Evolutionary conservation across 108 stramenopile genomes (phyloP).

Genomic region (Bacterosira constricta): DNA sequence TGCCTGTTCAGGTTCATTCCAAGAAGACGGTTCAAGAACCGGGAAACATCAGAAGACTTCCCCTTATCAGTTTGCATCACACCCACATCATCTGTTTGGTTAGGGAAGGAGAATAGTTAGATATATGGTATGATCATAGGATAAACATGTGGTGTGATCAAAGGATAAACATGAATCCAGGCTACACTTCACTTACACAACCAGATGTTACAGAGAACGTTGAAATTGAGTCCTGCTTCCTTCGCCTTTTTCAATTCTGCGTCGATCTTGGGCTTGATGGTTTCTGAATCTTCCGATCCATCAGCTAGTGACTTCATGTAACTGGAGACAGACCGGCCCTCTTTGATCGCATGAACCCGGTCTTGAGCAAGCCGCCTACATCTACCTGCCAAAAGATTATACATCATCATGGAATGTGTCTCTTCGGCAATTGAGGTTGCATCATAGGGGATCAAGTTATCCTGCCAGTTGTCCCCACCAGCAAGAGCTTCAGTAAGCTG

Average conservation of each 20-base stretch:
- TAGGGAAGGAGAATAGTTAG: too few relatives aligned
- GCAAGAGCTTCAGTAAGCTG: background rate
- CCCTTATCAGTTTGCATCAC: background rate
- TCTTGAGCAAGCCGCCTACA: conserved; percentile 6
- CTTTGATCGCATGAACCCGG: conserved; percentile 21
- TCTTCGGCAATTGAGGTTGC: background rate
- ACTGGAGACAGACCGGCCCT: conserved; percentile 16
- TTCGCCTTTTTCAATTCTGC: conserved; percentile 21
- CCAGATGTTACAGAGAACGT: conserved; percentile 9
- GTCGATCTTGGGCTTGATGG: conserved; percentile 32
- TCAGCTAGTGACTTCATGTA: conserved; percentile 12
- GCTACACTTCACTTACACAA: conserved; percentile 15
- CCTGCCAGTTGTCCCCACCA: too few relatives aligned
- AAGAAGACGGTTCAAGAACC: conserved; percentile 34
- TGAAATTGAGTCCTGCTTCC: conserved; percentile 35
- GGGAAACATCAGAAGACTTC: conserved; percentile 22
- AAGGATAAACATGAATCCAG: too few relatives aligned
- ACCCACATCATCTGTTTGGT: conserved; percentile 38
- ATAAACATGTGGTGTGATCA: too few relatives aligned
- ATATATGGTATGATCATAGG: too few relatives aligned
- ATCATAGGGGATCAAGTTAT: too few relatives aligned
- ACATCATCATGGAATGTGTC: background rate
- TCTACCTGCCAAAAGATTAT: background rate
- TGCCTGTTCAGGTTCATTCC: conserved; percentile 31
- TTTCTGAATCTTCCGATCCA: conserved; percentile 19